These are phyloP conservation scores for Coprinopsis marcescibilis DNA, from an alignment of 768 basidiomycete genomes.

Conservation along the genomic window DNA sequence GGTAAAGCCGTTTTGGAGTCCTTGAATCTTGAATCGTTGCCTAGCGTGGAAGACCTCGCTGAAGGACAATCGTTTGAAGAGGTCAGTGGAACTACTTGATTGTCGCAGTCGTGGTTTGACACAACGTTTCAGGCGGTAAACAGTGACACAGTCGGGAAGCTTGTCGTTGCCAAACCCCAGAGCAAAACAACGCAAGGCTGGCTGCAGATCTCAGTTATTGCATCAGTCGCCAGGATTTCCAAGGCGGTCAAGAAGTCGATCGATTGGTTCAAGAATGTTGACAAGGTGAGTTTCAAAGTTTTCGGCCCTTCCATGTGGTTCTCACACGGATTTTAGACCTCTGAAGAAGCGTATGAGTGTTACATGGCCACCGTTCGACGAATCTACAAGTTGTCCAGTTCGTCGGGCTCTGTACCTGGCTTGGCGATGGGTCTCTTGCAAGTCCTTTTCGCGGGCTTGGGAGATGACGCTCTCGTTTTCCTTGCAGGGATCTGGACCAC, in stretches of 20 bases:
- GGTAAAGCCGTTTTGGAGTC: constrained; percentile 42
- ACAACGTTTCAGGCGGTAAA: constrained; percentile 27
- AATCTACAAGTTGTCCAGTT: constrained; percentile 65
- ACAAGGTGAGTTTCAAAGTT: constrained; percentile 23
- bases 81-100: constrained; percentile 8
- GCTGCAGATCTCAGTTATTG: constrained; percentile 54
- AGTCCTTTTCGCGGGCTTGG: constrained; percentile 60
- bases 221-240: constrained; percentile 42
- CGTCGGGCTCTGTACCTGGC: constrained; percentile 38
- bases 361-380: constrained; percentile 59
- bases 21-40: constrained; percentile 41
- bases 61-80: constrained; percentile 29
- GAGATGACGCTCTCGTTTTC: constrained; percentile 71
- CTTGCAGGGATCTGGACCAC: constrained; percentile 63
- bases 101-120: constrained; percentile 4
- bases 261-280: constrained; percentile 45
- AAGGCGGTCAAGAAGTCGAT: constrained; percentile 35
- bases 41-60: constrained; percentile 38
- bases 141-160: constrained; percentile 39
- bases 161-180: constrained; percentile 53
- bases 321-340: constrained; percentile 2
- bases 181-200: constrained; percentile 49
- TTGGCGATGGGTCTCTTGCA: constrained; percentile 56
- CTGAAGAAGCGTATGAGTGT: constrained; percentile 22
- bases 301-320: not conserved